Evolutionary conservation across 441 rosid species (phyloP).

Genomic region (Capsella rubella): DNA sequence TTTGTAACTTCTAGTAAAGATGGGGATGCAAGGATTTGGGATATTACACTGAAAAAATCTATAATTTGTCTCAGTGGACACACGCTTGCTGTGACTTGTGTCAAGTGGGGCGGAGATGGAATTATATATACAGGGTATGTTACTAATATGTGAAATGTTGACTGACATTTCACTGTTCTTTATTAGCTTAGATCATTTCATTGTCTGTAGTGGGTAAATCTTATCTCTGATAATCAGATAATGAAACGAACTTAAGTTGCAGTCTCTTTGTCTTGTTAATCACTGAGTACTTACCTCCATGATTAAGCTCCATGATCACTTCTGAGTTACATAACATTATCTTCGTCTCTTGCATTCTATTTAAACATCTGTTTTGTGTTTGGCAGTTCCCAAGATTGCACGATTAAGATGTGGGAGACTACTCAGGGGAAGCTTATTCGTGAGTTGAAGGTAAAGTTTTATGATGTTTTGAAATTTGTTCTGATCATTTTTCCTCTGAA

Average conservation of each 20-base stretch:
- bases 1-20: slow-evolving; percentile 98
- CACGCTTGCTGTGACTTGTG: slow-evolving; percentile 96
- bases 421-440: slow-evolving; percentile 96
- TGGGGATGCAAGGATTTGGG: slow-evolving; percentile 99
- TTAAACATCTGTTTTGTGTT: slow-evolving; percentile 24
- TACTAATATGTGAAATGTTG: slow-evolving; percentile 10
- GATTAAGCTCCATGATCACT: not conserved
- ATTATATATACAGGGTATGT: slow-evolving; percentile 89
- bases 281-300: not conserved
- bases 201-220: not conserved
- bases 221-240: not conserved
- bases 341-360: slow-evolving; percentile 18
- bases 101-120: slow-evolving; percentile 99
- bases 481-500: no score
- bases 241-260: not conserved
- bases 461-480: no score
- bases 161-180: not conserved
- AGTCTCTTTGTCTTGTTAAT: slow-evolving; percentile 8
- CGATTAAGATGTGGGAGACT: slow-evolving; percentile 98
- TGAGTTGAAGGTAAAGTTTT: slow-evolving; percentile 81
- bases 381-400: slow-evolving; percentile 94
- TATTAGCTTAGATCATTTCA: slow-evolving; percentile 9
- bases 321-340: not conserved
- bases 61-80: slow-evolving; percentile 87
- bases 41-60: slow-evolving; percentile 68